A percentile compares a stretch with the other conserved stretches of the same genome.
Evolutionary conservation across 2,329 filamentous ascomycete genomes (phyloP).

Genomic region (Orbilia blumenaviensis): DNA sequence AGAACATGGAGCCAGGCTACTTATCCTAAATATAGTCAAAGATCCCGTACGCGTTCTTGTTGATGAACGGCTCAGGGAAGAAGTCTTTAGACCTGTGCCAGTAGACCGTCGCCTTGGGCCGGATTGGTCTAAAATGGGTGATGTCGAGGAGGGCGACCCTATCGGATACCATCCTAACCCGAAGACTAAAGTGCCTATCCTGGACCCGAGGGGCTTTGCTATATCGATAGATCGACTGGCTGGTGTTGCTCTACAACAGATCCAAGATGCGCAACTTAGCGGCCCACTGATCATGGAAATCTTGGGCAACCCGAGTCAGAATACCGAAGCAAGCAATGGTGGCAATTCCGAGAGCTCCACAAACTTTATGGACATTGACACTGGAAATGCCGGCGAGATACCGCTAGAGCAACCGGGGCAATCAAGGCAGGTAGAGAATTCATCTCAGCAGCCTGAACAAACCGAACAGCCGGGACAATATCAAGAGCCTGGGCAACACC

Average conservation of each 20-base stretch:
- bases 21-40: background rate
- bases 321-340: background rate
- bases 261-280: too few relatives aligned
- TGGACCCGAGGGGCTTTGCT: too few relatives aligned
- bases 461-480: too few relatives aligned
- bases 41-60: background rate
- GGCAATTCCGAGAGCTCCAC: background rate
- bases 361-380: background rate
- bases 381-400: background rate
- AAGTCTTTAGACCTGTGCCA: background rate
- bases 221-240: too few relatives aligned
- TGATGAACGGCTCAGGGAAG: background rate
- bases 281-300: too few relatives aligned
- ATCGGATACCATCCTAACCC: background rate
- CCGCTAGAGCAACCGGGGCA: background rate
- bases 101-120: background rate
- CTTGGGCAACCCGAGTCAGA: too few relatives aligned
- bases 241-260: too few relatives aligned
- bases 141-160: background rate
- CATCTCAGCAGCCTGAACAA: too few relatives aligned
- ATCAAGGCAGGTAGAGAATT: background rate
- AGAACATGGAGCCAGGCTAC: too few relatives aligned
- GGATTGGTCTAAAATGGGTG: background rate
- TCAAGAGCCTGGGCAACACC: too few relatives aligned
- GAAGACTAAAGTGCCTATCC: too few relatives aligned